Conservation (phyloP, 768 basidiomycete species). For the Daedalea quercina region DNA sequence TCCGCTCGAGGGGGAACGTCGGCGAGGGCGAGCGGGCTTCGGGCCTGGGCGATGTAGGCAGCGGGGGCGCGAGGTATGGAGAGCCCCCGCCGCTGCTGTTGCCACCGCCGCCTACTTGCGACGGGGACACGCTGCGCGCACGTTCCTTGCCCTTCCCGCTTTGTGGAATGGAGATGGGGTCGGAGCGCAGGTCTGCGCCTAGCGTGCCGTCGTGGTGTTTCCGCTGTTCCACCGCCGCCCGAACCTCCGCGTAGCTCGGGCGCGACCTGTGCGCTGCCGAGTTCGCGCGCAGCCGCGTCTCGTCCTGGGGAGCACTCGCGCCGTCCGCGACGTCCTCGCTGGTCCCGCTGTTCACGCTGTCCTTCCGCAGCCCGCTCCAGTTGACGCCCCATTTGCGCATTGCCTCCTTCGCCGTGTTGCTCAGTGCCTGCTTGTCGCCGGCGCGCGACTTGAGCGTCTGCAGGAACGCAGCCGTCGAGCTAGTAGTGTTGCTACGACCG, state of each 20-base stretch:
- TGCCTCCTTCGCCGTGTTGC: conserved; percentile 79
- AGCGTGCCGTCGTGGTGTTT: conserved; percentile 31
- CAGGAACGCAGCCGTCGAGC: conserved; percentile 60
- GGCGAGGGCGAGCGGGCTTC: conserved; percentile 13
- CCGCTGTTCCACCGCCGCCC: conserved; percentile 69
- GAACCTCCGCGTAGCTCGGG: conserved; percentile 66
- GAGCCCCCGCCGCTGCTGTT: background rate
- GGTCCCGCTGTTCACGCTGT: conserved; percentile 20
- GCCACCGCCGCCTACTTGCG: background rate
- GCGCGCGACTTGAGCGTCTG: conserved; percentile 73
- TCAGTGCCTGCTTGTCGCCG: conserved; percentile 78
- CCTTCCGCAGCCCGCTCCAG: conserved; percentile 63
- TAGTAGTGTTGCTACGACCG: conserved; percentile 22
- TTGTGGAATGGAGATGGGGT: conserved; percentile 30
- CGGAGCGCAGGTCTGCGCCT: conserved; percentile 15
- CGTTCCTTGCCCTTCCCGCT: conserved; percentile 17
- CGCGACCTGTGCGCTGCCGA: conserved; percentile 34
- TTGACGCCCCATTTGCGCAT: conserved; percentile 91
- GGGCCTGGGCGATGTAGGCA: background rate
- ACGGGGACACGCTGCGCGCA: conserved; percentile 5
- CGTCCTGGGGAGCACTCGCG: conserved; percentile 20
- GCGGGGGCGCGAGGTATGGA: conserved; percentile 1
- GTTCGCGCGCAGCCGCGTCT: conserved; percentile 8
- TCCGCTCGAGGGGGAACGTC: conserved; percentile 31
- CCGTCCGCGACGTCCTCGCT: conserved; percentile 22